Evolutionary conservation across 75 land plant species (phyloP), one percentile per base, ranked within the genome.

Genomic region (Cupressus sempervirens): DNA sequence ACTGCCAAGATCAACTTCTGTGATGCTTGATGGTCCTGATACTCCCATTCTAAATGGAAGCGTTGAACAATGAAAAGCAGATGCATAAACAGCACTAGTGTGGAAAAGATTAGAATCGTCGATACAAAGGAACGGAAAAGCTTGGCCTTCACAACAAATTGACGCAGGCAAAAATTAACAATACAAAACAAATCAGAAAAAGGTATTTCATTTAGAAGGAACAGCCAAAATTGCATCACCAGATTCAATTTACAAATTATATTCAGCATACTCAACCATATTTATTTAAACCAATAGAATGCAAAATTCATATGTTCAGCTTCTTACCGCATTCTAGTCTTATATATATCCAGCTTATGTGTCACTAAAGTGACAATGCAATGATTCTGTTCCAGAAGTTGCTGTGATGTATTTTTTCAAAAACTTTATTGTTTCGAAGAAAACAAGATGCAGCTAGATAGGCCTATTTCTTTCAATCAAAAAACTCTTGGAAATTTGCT

Each of bases 61-160:
- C 35, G 91, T 87, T 34, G 89, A 67, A 75, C 92, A 87, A 86
- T 93, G 94, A 38, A 96, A 45, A 12, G 95, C 91, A 75, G 94
- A 89, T 40, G 97, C 99, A 91, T 98, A 98, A 74, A 98, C 93
- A 48, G 99, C 98, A 90, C 98, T 93, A 30, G 92, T 82, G 86
- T 98, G 99, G 84, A 94, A 98, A 85, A 82, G 86, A 79, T 94
- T 96, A 65, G 85, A 84, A 86, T 98, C 93, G 23, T 93, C 85
- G 16, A 98, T 70, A 41, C 65, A 30, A 38, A 98, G 89, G 81
- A 80, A 83, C 23, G 82, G 76, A 26, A 93, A 89, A 76, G 90
- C 83, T 82, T 88, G 88, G 87, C 95, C 97, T 94, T 67, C 23
- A 86, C 53, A 74, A 62, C 26, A 79, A 76, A 88, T 41, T 56